These are phyloP conservation scores for Cyanidioschyzon merolae DNA, from an alignment of 23 red algal genomes.

Conservation along the genomic window DNA sequence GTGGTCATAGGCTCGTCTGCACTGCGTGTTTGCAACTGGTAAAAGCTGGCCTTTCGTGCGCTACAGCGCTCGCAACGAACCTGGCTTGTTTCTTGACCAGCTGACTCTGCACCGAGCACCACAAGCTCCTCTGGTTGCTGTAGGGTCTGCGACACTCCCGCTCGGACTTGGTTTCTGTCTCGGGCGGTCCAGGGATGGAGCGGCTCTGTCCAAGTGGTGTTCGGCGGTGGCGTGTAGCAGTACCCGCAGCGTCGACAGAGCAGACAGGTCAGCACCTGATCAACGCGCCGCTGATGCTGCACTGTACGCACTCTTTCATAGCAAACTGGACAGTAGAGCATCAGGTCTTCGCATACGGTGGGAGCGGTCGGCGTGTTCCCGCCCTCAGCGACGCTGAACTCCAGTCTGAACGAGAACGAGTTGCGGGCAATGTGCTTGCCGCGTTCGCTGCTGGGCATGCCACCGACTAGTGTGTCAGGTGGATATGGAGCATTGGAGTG, in stretches of 20 bases:
- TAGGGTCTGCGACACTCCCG: too few relatives aligned
- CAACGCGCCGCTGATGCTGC: not conserved
- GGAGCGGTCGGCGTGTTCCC: too few relatives aligned
- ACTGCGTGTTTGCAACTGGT: constrained; percentile 91
- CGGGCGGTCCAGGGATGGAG: not conserved
- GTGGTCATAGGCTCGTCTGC: constrained; percentile 91
- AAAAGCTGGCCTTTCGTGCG: constrained; percentile 25
- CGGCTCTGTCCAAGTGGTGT: not conserved
- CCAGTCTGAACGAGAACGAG: too few relatives aligned
- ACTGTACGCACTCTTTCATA: not conserved
- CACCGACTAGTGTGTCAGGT: too few relatives aligned
- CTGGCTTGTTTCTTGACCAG: constrained; percentile 3
- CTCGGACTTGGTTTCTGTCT: not conserved
- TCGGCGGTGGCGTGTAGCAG: not conserved
- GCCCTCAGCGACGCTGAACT: too few relatives aligned
- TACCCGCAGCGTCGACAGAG: not conserved
- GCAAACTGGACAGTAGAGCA: not conserved
- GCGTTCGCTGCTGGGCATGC: too few relatives aligned
- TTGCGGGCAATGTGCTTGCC: too few relatives aligned
- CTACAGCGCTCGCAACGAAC: constrained; percentile 1
- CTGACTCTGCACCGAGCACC: not conserved
- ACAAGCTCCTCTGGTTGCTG: not conserved
- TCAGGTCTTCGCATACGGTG: too few relatives aligned
- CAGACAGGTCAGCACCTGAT: not conserved
- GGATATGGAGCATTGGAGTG: too few relatives aligned